Percentiles rank a stretch among this genome's conserved stretches.
These are phyloP conservation scores for Rubus idaeus DNA, from an alignment of 306 rosid genomes.

Conservation along the genomic window DNA sequence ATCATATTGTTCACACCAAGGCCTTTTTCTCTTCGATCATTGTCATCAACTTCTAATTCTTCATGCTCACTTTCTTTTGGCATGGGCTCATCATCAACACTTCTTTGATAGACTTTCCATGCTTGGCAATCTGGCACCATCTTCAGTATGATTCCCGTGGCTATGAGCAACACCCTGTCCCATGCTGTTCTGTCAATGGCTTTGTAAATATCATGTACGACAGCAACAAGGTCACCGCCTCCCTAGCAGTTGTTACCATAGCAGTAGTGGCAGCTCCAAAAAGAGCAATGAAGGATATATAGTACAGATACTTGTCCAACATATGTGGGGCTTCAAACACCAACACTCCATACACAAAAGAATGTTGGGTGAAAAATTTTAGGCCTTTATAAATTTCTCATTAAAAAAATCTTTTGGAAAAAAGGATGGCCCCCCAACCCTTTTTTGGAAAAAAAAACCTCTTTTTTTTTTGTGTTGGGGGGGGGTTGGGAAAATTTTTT, in stretches of 20 bases:
- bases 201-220: conserved; percentile 66
- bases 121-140: conserved; percentile 42
- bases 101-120: conserved; percentile 9
- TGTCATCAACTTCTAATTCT: conserved; percentile 27
- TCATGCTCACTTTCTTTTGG: not conserved
- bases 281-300: conserved; percentile 52
- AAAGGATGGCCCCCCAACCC: too few species aligned
- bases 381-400: too few species aligned
- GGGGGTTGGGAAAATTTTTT: too few species aligned
- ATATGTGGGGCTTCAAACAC: too few species aligned
- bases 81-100: conserved; percentile 13
- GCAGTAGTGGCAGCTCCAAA: conserved; percentile 66
- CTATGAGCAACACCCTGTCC: conserved; percentile 54
- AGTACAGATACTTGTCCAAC: too few species aligned
- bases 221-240: conserved; percentile 58
- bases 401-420: too few species aligned
- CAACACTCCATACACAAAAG: too few species aligned
- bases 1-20: conserved; percentile 29
- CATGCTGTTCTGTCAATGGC: conserved; percentile 66
- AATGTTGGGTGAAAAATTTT: too few species aligned
- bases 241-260: conserved; percentile 70
- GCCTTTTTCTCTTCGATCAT: conserved; percentile 36
- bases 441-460: too few species aligned
- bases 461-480: too few species aligned
- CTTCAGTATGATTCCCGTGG: conserved; percentile 54